Base-by-base conservation (phyloP, 2,329 filamentous ascomycete genomes). In the Thielaviopsis populi region DNA sequence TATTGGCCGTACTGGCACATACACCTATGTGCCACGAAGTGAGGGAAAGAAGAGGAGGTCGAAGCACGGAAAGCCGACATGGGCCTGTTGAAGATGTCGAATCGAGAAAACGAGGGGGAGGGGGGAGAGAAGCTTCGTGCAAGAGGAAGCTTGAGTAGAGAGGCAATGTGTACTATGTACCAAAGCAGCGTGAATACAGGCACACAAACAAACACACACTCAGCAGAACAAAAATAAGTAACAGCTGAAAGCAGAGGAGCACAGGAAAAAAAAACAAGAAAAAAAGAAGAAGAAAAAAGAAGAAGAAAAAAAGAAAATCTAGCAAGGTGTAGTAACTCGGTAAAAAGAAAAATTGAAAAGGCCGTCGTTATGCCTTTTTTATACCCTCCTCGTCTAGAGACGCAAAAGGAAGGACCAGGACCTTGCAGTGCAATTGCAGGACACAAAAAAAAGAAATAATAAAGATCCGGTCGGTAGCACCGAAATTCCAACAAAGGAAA, bases 1-100 rank as follows among this genome's bases (percentile, higher is more conserved):
- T 79, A 80, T 73, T 70, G 72, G 68, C 67, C 68, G 65, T 68
- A 65, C 65, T 70, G 75, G 75, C 77, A 75, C 78, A 80, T 80
- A 68, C 68, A 73, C 60, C 61, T 68, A 71, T 73, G 75, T 70
- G 75, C 74, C 74, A 61, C 59, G 42, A 71, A 69, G 63, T 66
- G 65, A 62, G 60, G 11, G 63, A 58, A 63, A 67, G 61, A 68
- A 66, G 66, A 56, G 66, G 50, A 48, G 62, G 58, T 30, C 56
- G 63, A 42, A 64, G 50, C 48, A 66, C 65, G 59, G 62, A 46
- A 41, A 40, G 63, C 59, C 63, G 68, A 67, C 68, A 68, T 68
- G 63, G 53, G 54, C 59, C 8, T 61, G n/a, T 41, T 37, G 5
- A 19, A 33, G 50, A 30, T 19, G 50, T 33, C 24, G 8, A 42